Percentiles rank a stretch among this genome's conserved stretches.
These are phyloP conservation scores for Trichoderma breve DNA, from an alignment of 2,329 filamentous ascomycete species.

Conservation along the genomic window DNA sequence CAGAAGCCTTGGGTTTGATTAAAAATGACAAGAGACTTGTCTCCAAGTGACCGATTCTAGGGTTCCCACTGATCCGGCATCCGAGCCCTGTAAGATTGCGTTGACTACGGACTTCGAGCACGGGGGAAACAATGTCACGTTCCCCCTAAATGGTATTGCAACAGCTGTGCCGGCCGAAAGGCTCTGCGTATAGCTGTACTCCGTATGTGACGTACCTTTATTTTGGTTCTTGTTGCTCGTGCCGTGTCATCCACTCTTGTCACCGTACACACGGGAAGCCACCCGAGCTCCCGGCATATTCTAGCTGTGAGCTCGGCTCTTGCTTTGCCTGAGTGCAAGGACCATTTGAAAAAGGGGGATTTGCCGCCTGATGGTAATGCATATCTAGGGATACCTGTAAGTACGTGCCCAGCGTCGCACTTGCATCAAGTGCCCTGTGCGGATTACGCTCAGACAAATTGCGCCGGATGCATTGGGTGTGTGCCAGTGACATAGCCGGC, in stretches of 20 bases:
- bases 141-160: not conserved
- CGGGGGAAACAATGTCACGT: not conserved
- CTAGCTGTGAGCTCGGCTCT: not conserved
- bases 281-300: not conserved
- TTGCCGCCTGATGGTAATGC: not conserved
- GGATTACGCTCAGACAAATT: not conserved
- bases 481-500: not conserved
- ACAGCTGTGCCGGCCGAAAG: not conserved
- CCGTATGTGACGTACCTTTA: not conserved
- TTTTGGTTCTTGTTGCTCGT: not conserved
- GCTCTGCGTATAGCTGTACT: not conserved
- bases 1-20: not conserved
- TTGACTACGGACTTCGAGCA: not conserved
- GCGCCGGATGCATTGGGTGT: not conserved
- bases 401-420: not conserved
- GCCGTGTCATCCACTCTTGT: not conserved
- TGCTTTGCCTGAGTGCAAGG: not conserved
- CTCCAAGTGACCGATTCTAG: not conserved
- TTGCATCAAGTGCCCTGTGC: not conserved
- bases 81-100: constrained; percentile 9
- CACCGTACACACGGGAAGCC: not conserved
- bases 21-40: not conserved
- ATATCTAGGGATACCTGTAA: not conserved
- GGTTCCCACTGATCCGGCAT: constrained; percentile 4
- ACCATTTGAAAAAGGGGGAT: not conserved